phyloP scores from a whole-genome alignment of 208 protist genomes.

The Acanthamoeba rhysodes region DNA sequence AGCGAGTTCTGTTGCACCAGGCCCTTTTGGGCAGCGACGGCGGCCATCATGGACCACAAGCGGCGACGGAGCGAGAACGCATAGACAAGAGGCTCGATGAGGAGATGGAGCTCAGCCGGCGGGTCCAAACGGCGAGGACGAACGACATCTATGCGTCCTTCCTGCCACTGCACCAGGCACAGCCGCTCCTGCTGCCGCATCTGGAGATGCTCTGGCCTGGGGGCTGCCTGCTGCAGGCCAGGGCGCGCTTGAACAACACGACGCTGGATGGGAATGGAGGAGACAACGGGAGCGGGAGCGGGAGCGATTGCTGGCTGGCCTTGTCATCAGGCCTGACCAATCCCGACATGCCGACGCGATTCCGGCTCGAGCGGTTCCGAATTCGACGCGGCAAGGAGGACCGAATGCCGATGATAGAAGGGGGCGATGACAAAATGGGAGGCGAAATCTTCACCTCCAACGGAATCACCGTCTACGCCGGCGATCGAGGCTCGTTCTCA shows the following conservation, averaged over 20 bases:
- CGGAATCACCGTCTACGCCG: not conserved
- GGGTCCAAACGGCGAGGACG: not conserved
- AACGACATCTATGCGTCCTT: not conserved
- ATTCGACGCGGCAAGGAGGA: conserved; percentile 21
- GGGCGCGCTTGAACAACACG: not conserved
- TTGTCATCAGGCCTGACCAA: conserved; percentile 11
- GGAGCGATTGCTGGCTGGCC: not conserved
- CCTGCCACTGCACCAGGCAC: not conserved
- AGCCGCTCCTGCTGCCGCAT: conserved; percentile 13
- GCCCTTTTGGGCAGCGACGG: not conserved
- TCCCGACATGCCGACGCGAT: conserved; percentile 46
- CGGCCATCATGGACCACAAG: not conserved
- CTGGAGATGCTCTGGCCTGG: conserved; percentile 32
- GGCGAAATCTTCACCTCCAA: conserved; percentile 16
- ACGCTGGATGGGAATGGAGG: conserved; percentile 1
- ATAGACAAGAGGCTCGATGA: conserved; percentile 28
- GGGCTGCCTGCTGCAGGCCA: conserved; percentile 32
- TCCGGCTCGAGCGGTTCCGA: conserved; percentile 27
- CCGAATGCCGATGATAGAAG: not conserved
- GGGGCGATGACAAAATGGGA: not conserved
- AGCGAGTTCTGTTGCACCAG: conserved; percentile 20
- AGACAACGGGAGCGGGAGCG: not conserved
- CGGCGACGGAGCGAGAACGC: conserved; percentile 27
- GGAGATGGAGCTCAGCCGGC: not conserved
- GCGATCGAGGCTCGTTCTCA: not conserved